These are phyloP conservation scores for Sphaerosporella brunnea DNA, from an alignment of 495 filamentous ascomycete genomes.

Conservation along the genomic window DNA sequence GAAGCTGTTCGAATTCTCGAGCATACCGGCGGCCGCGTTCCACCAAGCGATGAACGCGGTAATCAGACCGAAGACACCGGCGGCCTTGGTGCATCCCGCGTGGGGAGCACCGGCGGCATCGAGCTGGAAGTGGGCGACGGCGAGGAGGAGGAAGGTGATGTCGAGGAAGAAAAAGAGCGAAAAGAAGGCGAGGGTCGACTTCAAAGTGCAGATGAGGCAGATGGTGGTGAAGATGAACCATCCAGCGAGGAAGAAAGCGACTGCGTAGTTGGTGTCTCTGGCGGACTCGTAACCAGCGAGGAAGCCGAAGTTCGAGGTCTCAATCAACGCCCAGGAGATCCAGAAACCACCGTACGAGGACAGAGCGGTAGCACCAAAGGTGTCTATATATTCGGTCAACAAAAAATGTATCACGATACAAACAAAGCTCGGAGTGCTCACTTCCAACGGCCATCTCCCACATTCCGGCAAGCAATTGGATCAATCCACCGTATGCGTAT, in stretches of 20 bases:
- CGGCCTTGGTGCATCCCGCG: slow-evolving; percentile 41
- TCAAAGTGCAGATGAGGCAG: slow-evolving; percentile 70
- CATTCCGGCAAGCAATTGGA: slow-evolving; percentile 91
- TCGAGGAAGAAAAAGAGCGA: slow-evolving; percentile 85
- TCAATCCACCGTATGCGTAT: slow-evolving; percentile 70
- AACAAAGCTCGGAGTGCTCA: slow-evolving; percentile 7
- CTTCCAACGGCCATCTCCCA: slow-evolving; percentile 97
- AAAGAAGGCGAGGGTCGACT: slow-evolving; percentile 94
- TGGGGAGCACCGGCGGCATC: slow-evolving; percentile 31
- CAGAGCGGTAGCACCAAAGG: slow-evolving; percentile 91
- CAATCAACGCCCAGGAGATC: slow-evolving; percentile 74
- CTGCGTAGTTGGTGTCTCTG: slow-evolving; percentile 42
- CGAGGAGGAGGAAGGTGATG: slow-evolving; percentile 77
- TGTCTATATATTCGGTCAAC: slow-evolving; percentile 34
- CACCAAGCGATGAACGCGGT: slow-evolving; percentile 92
- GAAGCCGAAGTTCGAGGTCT: slow-evolving; percentile 52
- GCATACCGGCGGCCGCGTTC: slow-evolving; percentile 89
- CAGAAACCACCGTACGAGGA: slow-evolving; percentile 98
- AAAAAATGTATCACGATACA: not conserved
- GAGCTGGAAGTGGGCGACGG: slow-evolving; percentile 47
- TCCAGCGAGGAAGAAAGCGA: slow-evolving; percentile 74
- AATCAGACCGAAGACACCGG: slow-evolving; percentile 73
- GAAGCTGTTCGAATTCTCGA: slow-evolving; percentile 81
- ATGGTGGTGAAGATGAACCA: slow-evolving; percentile 99
- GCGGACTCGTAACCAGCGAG: slow-evolving; percentile 30